Evolutionary conservation across 2,329 filamentous ascomycete genomes (phyloP).

Genomic region (Colletotrichum sp.): DNA sequence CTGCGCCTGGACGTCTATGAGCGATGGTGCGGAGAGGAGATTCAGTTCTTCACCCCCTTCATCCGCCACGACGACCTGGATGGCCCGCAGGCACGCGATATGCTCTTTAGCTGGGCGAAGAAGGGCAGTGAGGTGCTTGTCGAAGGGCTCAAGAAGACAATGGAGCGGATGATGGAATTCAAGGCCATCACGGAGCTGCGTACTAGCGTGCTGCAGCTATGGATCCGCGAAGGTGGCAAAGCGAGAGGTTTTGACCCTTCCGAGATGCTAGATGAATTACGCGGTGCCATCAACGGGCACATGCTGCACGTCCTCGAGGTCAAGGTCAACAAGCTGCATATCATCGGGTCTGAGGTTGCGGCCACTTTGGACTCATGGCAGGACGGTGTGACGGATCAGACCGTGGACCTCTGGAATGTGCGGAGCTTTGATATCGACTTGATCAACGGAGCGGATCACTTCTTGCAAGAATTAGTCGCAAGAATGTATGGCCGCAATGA

Average conservation of each 20-base stretch:
- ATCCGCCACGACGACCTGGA: conserved; percentile 81
- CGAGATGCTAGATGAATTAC: conserved; percentile 71
- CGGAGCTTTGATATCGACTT: conserved; percentile 70
- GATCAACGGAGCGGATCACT: conserved; percentile 66
- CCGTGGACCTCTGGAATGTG: conserved; percentile 70
- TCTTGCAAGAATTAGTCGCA: conserved; percentile 73
- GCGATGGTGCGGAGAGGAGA: conserved; percentile 82
- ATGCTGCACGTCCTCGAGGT: conserved; percentile 67
- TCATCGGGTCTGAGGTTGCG: conserved; percentile 69
- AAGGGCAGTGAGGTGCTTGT: conserved; percentile 65
- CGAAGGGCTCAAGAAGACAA: conserved; percentile 63
- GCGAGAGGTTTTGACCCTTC: conserved; percentile 71
- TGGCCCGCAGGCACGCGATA: conserved; percentile 62
- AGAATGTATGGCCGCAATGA: conserved; percentile 76
- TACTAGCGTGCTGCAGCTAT: conserved; percentile 73
- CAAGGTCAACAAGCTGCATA: conserved; percentile 68
- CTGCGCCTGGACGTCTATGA: conserved; percentile 80
- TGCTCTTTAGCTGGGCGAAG: conserved; percentile 68
- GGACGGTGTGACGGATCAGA: conserved; percentile 52
- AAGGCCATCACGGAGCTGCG: conserved; percentile 73
- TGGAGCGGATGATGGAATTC: conserved; percentile 69
- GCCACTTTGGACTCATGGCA: conserved; percentile 67
- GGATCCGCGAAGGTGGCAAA: conserved; percentile 73
- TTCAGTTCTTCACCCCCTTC: conserved; percentile 85
- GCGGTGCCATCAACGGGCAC: conserved; percentile 71